These are phyloP conservation scores for Fusarium temperatum DNA, from an alignment of 2,329 filamentous ascomycete species.

Conservation along the genomic window DNA sequence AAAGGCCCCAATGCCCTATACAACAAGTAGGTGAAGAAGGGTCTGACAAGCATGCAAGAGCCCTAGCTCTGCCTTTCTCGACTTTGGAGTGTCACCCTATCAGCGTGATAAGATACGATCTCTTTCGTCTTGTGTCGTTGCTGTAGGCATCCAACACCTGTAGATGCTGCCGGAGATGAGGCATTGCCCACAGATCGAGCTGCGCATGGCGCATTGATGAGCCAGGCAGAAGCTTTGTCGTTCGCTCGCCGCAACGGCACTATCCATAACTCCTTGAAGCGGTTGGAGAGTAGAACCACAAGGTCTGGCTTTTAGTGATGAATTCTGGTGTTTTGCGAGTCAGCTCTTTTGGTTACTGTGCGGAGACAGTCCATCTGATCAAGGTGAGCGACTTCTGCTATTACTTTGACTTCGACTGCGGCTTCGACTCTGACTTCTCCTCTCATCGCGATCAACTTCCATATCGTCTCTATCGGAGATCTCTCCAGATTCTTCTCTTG, in stretches of 20 bases:
- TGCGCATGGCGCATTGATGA: not conserved
- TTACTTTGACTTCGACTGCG: conserved; percentile 25
- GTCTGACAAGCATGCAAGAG: not conserved
- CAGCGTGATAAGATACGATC: not conserved
- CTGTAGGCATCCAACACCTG: not conserved
- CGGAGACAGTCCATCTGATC: conserved; percentile 8
- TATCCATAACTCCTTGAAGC: not conserved
- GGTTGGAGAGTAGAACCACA: too few relatives aligned
- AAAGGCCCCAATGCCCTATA: not conserved
- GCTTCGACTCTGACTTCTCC: conserved; percentile 36
- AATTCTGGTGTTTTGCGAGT: not conserved
- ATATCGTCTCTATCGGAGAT: conserved; percentile 48
- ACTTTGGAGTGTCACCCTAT: not conserved
- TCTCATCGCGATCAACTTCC: conserved; percentile 51
- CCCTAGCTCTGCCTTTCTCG: not conserved
- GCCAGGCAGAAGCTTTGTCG: not conserved
- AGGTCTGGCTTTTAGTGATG: not conserved
- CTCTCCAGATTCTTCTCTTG: conserved; percentile 54
- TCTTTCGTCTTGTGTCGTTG: not conserved
- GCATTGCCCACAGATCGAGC: not conserved
- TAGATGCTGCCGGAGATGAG: not conserved
- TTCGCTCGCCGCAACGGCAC: not conserved
- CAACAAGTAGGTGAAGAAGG: not conserved
- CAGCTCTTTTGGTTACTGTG: not conserved
- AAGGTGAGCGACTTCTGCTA: conserved; percentile 42